These are phyloP conservation scores for Ilyonectria destructans DNA, from an alignment of 2,329 filamentous ascomycete species.

Conservation along the genomic window DNA sequence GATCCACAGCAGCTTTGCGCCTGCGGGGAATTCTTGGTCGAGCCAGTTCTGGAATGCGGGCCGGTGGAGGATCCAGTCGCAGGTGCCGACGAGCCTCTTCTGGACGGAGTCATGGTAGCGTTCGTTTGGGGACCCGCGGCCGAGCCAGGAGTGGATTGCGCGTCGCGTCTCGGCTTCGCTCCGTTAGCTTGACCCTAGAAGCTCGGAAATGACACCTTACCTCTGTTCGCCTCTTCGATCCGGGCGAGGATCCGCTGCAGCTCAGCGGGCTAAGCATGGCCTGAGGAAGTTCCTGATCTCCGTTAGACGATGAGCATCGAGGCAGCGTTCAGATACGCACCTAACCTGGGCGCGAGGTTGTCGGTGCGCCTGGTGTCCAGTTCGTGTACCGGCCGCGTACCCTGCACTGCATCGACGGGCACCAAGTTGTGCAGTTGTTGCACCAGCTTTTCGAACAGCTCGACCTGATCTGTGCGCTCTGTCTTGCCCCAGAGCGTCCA, in stretches of 20 bases:
- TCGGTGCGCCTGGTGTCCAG: background rate
- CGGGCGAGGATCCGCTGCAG: constrained; percentile 1
- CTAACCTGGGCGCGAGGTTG: constrained; percentile 6
- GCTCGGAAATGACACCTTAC: background rate
- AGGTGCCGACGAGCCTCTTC: constrained; percentile 1
- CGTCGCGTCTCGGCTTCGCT: constrained; percentile 7
- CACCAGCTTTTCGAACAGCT: constrained; percentile 19
- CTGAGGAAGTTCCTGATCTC: constrained; percentile 9
- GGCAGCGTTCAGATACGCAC: constrained; percentile 15
- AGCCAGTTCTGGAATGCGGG: constrained; percentile 5
- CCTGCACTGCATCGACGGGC: constrained; percentile 12
- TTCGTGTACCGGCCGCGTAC: constrained; percentile 7
- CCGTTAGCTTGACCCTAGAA: constrained; percentile 1
- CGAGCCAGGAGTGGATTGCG: constrained; percentile 12
- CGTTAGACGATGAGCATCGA: background rate
- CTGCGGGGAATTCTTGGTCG: background rate
- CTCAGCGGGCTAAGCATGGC: constrained; percentile 4
- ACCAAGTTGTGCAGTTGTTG: constrained; percentile 15
- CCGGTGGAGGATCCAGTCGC: constrained; percentile 9
- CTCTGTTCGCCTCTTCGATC: constrained; percentile 3
- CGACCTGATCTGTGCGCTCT: constrained; percentile 17
- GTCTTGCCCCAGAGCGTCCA: constrained; percentile 20
- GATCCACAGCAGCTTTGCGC: constrained; percentile 1
- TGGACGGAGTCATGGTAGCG: constrained; percentile 5
- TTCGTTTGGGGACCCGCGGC: constrained; percentile 2